Evolutionary conservation across 1,284 basidiomycete species (phyloP).

Genomic region (Ceratobasidium sp.): DNA sequence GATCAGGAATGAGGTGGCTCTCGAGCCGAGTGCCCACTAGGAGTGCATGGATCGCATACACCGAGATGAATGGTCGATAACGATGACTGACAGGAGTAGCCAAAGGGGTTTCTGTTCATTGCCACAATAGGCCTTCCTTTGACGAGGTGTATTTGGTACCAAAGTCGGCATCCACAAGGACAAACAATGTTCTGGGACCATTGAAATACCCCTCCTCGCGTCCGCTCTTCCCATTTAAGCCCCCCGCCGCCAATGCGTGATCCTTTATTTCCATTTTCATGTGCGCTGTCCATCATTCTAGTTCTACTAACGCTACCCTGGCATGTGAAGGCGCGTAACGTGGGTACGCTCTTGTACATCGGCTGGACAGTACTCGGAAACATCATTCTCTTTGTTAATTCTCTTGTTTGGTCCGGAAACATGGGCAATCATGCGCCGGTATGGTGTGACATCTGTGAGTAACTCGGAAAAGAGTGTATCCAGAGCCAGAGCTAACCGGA

Average conservation of each 20-base stretch:
- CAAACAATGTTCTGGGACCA: no score
- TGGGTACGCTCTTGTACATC: constrained; percentile 75
- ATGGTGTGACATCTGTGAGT: constrained; percentile 83
- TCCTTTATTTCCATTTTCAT: constrained; percentile 54
- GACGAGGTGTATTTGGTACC: no score
- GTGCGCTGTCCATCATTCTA: constrained; percentile 66
- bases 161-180: no score
- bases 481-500: neutral
- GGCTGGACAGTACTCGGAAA: constrained; percentile 70
- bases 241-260: neutral
- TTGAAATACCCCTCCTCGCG: no score
- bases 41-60: no score
- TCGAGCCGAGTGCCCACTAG: no score
- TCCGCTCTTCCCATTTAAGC: no score
- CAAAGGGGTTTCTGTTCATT: no score
- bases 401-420: constrained; percentile 75
- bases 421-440: constrained; percentile 68
- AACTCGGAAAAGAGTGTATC: neutral
- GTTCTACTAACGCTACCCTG: constrained; percentile 69
- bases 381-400: constrained; percentile 70
- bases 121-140: no score
- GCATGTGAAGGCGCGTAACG: constrained; percentile 73
- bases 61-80: no score
- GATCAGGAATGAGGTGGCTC: no score
- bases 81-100: no score